Evolutionary conservation across 768 basidiomycete genomes (phyloP).

Genomic region (Pleurotus sapidus): DNA sequence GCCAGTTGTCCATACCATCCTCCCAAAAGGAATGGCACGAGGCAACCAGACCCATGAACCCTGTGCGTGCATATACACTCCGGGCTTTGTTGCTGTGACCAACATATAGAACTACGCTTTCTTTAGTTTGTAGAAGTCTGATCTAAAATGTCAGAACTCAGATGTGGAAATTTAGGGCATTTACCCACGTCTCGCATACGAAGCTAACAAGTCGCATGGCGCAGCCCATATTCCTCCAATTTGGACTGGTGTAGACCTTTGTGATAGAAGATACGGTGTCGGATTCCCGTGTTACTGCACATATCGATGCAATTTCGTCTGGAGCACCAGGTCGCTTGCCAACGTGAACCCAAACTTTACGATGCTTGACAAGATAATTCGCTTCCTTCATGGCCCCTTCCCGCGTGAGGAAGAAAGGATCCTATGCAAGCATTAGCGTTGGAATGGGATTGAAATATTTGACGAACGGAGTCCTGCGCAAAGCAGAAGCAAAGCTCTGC

Average conservation of each 20-base stretch:
- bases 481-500: constrained; percentile 42
- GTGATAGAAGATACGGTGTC: constrained; percentile 44
- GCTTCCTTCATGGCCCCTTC: constrained; percentile 40
- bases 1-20: constrained; percentile 38
- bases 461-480: constrained; percentile 34
- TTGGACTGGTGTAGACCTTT: constrained; percentile 47
- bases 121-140: constrained; percentile 35
- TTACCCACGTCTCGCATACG: constrained; percentile 38
- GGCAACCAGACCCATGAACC: constrained; percentile 39
- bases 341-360: constrained; percentile 42
- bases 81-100: constrained; percentile 40
- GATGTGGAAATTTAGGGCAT: background rate
- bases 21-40: constrained; percentile 3
- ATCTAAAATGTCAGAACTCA: background rate
- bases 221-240: constrained; percentile 39
- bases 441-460: background rate
- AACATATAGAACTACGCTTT: constrained; percentile 47
- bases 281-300: constrained; percentile 45
- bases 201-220: constrained; percentile 45
- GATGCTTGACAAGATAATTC: constrained; percentile 29
- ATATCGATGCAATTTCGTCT: constrained; percentile 41
- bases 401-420: constrained; percentile 37
- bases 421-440: background rate
- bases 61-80: constrained; percentile 43
- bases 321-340: constrained; percentile 20